Evolutionary conservation across 331 rosid genomes (phyloP).

Genomic region (Saraca asoca): DNA sequence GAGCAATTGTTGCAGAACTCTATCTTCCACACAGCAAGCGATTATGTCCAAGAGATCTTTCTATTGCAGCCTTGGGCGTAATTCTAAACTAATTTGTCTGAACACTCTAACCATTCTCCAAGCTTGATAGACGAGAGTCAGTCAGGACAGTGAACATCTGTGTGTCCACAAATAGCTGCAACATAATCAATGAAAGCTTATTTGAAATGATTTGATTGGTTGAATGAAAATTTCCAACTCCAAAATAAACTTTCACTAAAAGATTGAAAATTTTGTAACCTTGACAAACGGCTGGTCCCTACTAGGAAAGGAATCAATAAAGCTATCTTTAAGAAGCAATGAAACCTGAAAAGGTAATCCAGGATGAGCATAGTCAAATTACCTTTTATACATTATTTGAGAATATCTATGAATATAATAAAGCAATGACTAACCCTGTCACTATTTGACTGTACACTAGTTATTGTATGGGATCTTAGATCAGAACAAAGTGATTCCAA

Average conservation of each 20-base stretch:
- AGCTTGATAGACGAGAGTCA: conserved; percentile 74
- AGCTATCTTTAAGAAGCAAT: too few relatives aligned
- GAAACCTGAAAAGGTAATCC: conserved; percentile 16
- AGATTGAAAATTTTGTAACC: too few relatives aligned
- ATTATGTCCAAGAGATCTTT: conserved; percentile 13
- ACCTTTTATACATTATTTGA: conserved; percentile 3
- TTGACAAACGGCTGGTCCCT: neutral
- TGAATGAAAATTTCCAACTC: too few relatives aligned
- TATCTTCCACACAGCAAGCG: conserved; percentile 27
- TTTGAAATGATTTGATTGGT: neutral
- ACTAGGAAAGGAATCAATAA: neutral
- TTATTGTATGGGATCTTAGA: conserved; percentile 74
- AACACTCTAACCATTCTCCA: conserved; percentile 58
- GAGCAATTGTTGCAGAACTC: conserved; percentile 21
- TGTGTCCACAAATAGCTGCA: conserved; percentile 84
- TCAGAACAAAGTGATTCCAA: conserved; percentile 83
- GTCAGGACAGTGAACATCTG: conserved; percentile 78
- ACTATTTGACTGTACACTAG: conserved; percentile 79
- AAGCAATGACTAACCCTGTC: conserved; percentile 68
- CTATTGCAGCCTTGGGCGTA: conserved; percentile 8
- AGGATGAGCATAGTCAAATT: conserved; percentile 21
- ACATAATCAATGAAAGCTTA: conserved; percentile 18
- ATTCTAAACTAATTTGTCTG: conserved; percentile 31
- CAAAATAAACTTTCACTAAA: too few relatives aligned
- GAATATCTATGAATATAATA: conserved; percentile 23